Conservation (phyloP, 1,139 yeast genomes). For the Yamadazyma atmosphaerica region DNA sequence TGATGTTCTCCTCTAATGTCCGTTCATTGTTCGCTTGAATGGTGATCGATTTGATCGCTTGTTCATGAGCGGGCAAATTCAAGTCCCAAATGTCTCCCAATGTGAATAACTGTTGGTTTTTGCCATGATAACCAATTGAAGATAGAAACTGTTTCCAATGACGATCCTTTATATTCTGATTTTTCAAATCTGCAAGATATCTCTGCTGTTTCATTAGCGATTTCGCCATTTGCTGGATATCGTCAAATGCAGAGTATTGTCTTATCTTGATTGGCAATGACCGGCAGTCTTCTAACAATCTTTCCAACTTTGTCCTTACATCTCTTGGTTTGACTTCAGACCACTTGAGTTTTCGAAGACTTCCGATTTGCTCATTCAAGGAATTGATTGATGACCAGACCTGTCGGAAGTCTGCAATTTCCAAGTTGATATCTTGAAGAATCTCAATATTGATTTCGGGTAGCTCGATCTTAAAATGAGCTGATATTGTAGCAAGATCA, state of each 20-base stretch:
- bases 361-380: constrained; percentile 53
- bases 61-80: constrained; percentile 48
- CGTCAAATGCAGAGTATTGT: constrained; percentile 70
- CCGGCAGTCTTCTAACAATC: constrained; percentile 46
- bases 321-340: constrained; percentile 43
- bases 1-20: constrained; percentile 58
- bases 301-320: constrained; percentile 54
- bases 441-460: constrained; percentile 20
- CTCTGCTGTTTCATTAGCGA: constrained; percentile 39
- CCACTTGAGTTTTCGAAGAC: constrained; percentile 53
- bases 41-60: constrained; percentile 48
- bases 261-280: constrained; percentile 59
- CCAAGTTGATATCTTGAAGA: constrained; percentile 40
- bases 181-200: constrained; percentile 50
- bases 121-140: constrained; percentile 21
- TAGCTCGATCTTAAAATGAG: constrained; percentile 25
- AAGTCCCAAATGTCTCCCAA: constrained; percentile 67
- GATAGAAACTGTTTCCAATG: constrained; percentile 67
- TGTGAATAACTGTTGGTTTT: constrained; percentile 26
- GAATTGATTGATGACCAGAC: constrained; percentile 69
- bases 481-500: constrained; percentile 33
- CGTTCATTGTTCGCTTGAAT: constrained; percentile 74
- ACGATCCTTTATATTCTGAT: constrained; percentile 59
- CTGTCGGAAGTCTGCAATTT: constrained; percentile 54
- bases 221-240: constrained; percentile 50